These are phyloP conservation scores for Leccinum subrobustum DNA, from an alignment of 1,284 basidiomycete species.

Conservation along the genomic window DNA sequence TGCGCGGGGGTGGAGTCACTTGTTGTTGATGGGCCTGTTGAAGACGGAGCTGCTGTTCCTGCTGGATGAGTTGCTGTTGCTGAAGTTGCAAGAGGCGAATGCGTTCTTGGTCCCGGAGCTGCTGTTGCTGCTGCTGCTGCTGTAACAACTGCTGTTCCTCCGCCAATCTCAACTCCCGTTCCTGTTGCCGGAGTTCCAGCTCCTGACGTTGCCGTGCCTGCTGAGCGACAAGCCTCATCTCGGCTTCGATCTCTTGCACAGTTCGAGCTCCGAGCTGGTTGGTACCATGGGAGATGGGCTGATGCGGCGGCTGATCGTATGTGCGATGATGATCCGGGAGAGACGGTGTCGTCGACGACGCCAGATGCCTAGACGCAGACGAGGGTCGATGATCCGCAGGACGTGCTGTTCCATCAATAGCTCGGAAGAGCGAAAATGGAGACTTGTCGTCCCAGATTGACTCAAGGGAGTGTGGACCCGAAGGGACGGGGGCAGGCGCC, in stretches of 20 bases:
- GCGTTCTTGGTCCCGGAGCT: slow-evolving; percentile 44
- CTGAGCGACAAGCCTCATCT: slow-evolving; percentile 68
- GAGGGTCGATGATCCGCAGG: slow-evolving; percentile 32
- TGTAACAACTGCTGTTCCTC: slow-evolving; percentile 42
- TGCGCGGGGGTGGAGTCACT: slow-evolving; percentile 62
- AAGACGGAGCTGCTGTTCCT: slow-evolving; percentile 37
- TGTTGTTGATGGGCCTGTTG: slow-evolving; percentile 45
- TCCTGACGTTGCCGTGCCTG: slow-evolving; percentile 42
- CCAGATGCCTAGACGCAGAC: slow-evolving; percentile 25
- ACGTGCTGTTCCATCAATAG: slow-evolving; percentile 49
- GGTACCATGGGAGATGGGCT: slow-evolving; percentile 34
- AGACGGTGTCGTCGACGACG: slow-evolving; percentile 21
- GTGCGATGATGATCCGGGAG: slow-evolving; percentile 27
- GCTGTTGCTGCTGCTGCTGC: slow-evolving; percentile 30
- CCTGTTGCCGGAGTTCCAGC: slow-evolving; percentile 35
- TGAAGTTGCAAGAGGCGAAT: slow-evolving; percentile 38
- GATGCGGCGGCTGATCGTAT: slow-evolving; percentile 33
- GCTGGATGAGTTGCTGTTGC: slow-evolving; percentile 36
- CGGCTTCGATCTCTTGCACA: slow-evolving; percentile 91
- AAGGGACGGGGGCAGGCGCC: slow-evolving; percentile 28
- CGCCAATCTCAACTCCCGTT: slow-evolving; percentile 36
- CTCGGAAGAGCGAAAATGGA: slow-evolving; percentile 65
- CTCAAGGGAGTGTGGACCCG: slow-evolving; percentile 52
- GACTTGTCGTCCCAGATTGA: slow-evolving; percentile 80
- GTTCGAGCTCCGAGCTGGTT: slow-evolving; percentile 62